Conservation (phyloP, 75 land plant genomes). For the Pinus albicaulis region DNA sequence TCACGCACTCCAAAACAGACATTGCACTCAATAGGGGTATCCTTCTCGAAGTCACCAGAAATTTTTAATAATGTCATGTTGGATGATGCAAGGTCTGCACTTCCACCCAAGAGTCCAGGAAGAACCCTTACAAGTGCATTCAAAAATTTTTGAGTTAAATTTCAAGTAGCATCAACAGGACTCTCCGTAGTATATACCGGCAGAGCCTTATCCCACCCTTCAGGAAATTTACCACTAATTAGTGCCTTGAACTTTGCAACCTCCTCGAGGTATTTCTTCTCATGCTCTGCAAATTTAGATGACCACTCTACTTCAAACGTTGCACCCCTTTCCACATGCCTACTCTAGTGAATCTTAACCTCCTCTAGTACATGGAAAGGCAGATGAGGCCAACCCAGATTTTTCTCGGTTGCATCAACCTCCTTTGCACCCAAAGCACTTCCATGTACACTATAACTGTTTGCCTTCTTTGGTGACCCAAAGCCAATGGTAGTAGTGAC, state of each 20-base stretch:
- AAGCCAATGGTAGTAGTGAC: constrained; percentile 88
- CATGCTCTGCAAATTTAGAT: constrained; percentile 71
- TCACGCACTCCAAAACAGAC: constrained; percentile 76
- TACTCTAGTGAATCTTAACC: constrained; percentile 92
- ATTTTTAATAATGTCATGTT: constrained; percentile 81
- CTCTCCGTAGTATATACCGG: constrained; percentile 74
- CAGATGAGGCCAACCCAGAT: constrained; percentile 81
- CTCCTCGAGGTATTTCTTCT: constrained; percentile 64
- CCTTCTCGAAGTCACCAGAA: constrained; percentile 78
- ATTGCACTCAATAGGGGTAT: constrained; percentile 64
- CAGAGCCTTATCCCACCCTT: constrained; percentile 74
- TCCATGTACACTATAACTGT: constrained; percentile 82
- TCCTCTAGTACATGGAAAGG: constrained; percentile 95
- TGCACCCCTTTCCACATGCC: constrained; percentile 70
- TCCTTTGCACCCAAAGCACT: constrained; percentile 82
- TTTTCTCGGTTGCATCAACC: constrained; percentile 86
- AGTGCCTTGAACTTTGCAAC: constrained; percentile 59
- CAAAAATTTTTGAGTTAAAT: constrained; percentile 56
- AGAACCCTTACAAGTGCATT: constrained; percentile 68
- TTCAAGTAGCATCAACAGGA: background rate
- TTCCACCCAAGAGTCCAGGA: constrained; percentile 86
- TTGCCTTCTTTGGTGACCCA: constrained; percentile 97
- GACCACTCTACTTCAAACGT: constrained; percentile 88
- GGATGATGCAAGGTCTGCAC: constrained; percentile 85
- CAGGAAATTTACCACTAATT: constrained; percentile 51